Evolutionary conservation across 306 rosid species (phyloP).

Genomic region (Citrullus amarus): DNA sequence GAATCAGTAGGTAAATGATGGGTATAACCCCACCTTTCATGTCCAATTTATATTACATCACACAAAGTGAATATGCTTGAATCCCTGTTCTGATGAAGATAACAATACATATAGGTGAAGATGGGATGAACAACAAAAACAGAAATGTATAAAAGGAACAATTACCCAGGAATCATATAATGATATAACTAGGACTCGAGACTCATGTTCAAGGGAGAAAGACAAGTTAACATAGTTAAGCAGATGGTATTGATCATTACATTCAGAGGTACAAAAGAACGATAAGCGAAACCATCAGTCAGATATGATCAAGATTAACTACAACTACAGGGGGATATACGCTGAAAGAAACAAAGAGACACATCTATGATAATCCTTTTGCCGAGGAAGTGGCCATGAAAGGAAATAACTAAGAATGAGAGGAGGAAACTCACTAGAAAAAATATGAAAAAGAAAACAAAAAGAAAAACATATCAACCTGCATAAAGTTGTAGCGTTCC

Average conservation of each 20-base stretch:
- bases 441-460: background rate
- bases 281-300: too few species aligned
- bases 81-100: background rate
- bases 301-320: background rate
- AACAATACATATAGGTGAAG: background rate
- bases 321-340: background rate
- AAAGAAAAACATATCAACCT: conserved; percentile 20
- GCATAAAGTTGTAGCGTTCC: conserved; percentile 87
- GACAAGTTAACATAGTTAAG: background rate
- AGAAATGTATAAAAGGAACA: background rate
- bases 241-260: background rate
- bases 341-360: background rate
- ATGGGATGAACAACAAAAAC: background rate
- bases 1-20: background rate
- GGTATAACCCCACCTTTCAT: background rate
- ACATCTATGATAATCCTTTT: background rate
- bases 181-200: background rate
- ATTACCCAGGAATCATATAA: background rate
- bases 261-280: background rate
- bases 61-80: background rate
- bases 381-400: background rate
- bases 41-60: background rate
- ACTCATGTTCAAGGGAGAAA: background rate
- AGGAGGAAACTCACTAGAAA: background rate
- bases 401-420: background rate